Conservation (phyloP, 2,329 filamentous ascomycete species). For the Verticillium nubilum region DNA sequence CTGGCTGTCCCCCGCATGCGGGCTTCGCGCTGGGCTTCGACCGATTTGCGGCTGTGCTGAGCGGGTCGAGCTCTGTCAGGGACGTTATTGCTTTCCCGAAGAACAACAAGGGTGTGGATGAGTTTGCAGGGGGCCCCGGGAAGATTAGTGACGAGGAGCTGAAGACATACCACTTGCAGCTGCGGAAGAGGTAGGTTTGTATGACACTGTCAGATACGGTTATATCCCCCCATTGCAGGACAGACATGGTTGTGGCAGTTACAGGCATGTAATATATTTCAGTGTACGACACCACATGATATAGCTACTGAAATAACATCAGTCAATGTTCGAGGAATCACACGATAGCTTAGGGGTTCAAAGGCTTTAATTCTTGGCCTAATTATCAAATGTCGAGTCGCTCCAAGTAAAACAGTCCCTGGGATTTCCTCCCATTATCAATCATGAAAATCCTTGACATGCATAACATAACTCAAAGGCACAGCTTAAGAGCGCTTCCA, state of each 20-base stretch:
- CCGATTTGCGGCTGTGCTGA: conserved; percentile 73
- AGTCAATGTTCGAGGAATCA: too few relatives aligned
- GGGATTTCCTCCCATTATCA: neutral
- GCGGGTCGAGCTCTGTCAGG: conserved; percentile 68
- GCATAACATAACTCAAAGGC: too few relatives aligned
- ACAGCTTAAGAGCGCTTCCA: conserved; percentile 36
- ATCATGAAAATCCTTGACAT: neutral
- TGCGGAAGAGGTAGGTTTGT: conserved; percentile 8
- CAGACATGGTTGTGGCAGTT: neutral
- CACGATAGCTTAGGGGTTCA: too few relatives aligned
- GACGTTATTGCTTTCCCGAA: conserved; percentile 99
- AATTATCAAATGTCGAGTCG: neutral
- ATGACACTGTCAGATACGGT: neutral
- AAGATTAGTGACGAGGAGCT: conserved; percentile 54
- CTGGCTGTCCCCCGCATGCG: conserved; percentile 91
- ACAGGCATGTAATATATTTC: neutral
- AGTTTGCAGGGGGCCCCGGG: conserved; percentile 74
- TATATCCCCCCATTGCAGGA: neutral
- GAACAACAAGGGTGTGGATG: conserved; percentile 82
- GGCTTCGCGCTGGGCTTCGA: conserved; percentile 93
- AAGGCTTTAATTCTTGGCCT: neutral
- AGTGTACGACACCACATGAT: neutral
- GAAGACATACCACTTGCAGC: conserved; percentile 38
- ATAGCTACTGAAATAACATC: too few relatives aligned
- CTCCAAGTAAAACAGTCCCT: conserved; percentile 4